Percentiles rank a stretch among this genome's conserved stretches.
These are phyloP conservation scores for Cladosporium sp. DNA, from an alignment of 2,329 filamentous ascomycete genomes.

Conservation along the genomic window DNA sequence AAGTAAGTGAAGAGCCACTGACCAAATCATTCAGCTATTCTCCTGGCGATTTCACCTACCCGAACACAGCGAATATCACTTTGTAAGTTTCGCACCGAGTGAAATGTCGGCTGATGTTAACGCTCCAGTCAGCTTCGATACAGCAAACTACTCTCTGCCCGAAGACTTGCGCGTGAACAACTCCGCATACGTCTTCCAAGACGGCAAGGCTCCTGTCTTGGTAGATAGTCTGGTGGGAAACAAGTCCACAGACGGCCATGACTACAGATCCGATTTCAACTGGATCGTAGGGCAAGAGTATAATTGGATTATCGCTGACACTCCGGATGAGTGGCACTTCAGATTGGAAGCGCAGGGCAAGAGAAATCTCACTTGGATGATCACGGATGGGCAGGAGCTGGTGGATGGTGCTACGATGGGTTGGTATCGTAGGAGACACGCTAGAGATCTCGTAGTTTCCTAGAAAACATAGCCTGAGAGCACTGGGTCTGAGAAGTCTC, in stretches of 20 bases:
- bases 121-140: slow-evolving; percentile 10
- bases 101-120: no score
- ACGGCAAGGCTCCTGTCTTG: slow-evolving; percentile 12
- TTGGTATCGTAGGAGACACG: slow-evolving; percentile 4
- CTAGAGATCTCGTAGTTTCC: not conserved
- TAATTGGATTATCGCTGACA: slow-evolving; percentile 21
- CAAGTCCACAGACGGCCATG: slow-evolving; percentile 15
- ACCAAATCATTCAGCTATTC: slow-evolving; percentile 9
- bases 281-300: slow-evolving; percentile 18
- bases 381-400: slow-evolving; percentile 14
- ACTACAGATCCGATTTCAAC: slow-evolving; percentile 18
- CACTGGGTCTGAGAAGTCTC: no score
- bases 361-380: slow-evolving; percentile 17
- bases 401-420: not conserved
- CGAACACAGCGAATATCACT: slow-evolving; percentile 6
- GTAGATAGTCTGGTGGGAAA: slow-evolving; percentile 15
- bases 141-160: slow-evolving; percentile 16
- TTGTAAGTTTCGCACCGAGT: not conserved
- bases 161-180: slow-evolving; percentile 14
- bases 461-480: no score
- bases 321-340: slow-evolving; percentile 19
- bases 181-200: slow-evolving; percentile 12
- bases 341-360: slow-evolving; percentile 15
- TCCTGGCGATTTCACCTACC: slow-evolving; percentile 16
- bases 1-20: not conserved